These are phyloP conservation scores for Pisolithus tinctorius DNA, from an alignment of 768 basidiomycete species.

Conservation along the genomic window DNA sequence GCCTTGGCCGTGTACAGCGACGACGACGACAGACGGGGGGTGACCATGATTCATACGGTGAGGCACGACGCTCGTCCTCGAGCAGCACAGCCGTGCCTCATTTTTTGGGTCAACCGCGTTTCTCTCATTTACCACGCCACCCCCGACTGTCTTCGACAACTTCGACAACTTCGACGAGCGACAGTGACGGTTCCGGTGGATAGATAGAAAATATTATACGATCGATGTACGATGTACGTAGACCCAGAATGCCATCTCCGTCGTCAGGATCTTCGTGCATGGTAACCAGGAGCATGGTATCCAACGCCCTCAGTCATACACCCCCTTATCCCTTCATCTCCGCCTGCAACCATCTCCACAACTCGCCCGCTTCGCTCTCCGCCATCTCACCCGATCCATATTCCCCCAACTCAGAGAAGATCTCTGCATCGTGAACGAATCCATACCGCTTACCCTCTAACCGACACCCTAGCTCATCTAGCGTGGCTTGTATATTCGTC, in stretches of 20 bases:
- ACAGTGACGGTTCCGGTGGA: background rate
- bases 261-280: too few relatives aligned
- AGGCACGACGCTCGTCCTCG: conserved; percentile 5
- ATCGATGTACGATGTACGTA: too few relatives aligned
- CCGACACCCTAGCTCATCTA: conserved; percentile 18
- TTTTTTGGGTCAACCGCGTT: background rate
- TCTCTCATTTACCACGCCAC: background rate
- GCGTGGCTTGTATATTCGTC: background rate
- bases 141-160: too few relatives aligned
- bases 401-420: background rate
- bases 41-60: conserved; percentile 10
- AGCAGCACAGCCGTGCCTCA: conserved; percentile 15
- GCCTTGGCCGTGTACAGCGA: background rate
- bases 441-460: conserved; percentile 35
- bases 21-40: conserved; percentile 4
- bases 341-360: conserved; percentile 20
- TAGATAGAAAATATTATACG: too few relatives aligned
- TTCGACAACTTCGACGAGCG: background rate
- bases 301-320: background rate
- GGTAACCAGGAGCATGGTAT: background rate
- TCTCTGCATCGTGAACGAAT: conserved; percentile 25
- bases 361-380: conserved; percentile 8
- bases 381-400: background rate
- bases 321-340: conserved; percentile 14
- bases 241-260: too few relatives aligned